phyloP scores from a whole-genome alignment of 2,329 filamentous ascomycete species.

The Ophiostoma quercus region DNA sequence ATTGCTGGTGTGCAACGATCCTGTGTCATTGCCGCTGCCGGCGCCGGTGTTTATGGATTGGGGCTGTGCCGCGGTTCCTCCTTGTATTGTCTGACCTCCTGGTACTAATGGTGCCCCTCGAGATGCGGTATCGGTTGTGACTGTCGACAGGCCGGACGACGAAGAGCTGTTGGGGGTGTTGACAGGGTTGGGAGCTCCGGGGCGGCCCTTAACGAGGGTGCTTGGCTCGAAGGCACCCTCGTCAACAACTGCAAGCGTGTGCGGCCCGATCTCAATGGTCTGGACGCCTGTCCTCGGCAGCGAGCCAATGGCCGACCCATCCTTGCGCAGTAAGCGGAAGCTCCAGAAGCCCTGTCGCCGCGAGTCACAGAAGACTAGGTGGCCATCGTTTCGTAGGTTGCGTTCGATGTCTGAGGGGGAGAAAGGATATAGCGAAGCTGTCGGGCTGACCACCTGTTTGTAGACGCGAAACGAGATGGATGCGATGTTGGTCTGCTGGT shows the following conservation, averaged over 20 bases:
- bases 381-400: slow-evolving; percentile 47
- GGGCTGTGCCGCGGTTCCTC: background rate
- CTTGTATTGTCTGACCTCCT: background rate
- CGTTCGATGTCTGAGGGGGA: slow-evolving; percentile 49
- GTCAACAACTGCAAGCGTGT: slow-evolving; percentile 42
- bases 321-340: slow-evolving; percentile 46
- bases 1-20: background rate
- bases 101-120: background rate
- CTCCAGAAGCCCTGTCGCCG: slow-evolving; percentile 50
- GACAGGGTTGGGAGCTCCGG: slow-evolving; percentile 37
- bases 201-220: slow-evolving; percentile 44
- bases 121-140: background rate
- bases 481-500: slow-evolving; percentile 50
- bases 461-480: slow-evolving; percentile 53
- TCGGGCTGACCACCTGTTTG: slow-evolving; percentile 43
- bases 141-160: background rate
- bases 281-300: slow-evolving; percentile 33
- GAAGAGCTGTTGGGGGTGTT: slow-evolving; percentile 34
- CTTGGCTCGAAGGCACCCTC: slow-evolving; percentile 49
- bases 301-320: slow-evolving; percentile 32
- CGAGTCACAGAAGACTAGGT: slow-evolving; percentile 50
- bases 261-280: slow-evolving; percentile 42
- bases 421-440: slow-evolving; percentile 41
- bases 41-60: background rate
- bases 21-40: background rate